phyloP scores from a whole-genome alignment of 1,139 yeast species.

The Geotrichum klebahnii region DNA sequence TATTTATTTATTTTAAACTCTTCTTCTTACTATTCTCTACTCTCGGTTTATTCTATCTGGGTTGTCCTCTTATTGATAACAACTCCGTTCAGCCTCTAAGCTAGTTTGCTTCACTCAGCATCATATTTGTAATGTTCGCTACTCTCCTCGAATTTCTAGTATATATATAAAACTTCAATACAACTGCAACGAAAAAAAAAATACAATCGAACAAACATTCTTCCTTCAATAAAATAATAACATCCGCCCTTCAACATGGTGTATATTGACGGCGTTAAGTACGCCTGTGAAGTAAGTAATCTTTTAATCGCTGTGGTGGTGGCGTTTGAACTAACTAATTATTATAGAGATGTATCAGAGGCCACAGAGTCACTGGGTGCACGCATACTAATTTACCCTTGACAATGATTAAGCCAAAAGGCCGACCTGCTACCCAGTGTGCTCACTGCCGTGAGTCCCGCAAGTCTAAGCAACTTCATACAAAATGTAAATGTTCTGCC shows the following conservation, averaged over 20 bases:
- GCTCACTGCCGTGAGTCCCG: conserved; percentile 80
- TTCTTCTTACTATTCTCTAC: neutral
- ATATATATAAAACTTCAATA: neutral
- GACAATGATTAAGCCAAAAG: conserved; percentile 91
- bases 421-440: conserved; percentile 92
- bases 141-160: conserved; percentile 1
- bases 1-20: neutral
- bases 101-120: too few species aligned
- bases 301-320: neutral
- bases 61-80: neutral
- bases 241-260: conserved; percentile 53
- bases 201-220: neutral
- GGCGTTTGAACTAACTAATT: neutral
- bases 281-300: conserved; percentile 67
- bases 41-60: neutral
- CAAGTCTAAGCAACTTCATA: conserved; percentile 64
- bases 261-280: conserved; percentile 82
- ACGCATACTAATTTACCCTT: conserved; percentile 86
- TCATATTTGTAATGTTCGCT: conserved; percentile 5
- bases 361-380: conserved; percentile 92
- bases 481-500: conserved; percentile 67
- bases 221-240: neutral
- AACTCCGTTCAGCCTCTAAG: neutral
- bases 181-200: neutral
- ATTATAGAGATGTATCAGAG: conserved; percentile 70